Evolutionary conservation across 768 basidiomycete genomes (phyloP).

Genomic region (Rhodotorula diobovata): DNA sequence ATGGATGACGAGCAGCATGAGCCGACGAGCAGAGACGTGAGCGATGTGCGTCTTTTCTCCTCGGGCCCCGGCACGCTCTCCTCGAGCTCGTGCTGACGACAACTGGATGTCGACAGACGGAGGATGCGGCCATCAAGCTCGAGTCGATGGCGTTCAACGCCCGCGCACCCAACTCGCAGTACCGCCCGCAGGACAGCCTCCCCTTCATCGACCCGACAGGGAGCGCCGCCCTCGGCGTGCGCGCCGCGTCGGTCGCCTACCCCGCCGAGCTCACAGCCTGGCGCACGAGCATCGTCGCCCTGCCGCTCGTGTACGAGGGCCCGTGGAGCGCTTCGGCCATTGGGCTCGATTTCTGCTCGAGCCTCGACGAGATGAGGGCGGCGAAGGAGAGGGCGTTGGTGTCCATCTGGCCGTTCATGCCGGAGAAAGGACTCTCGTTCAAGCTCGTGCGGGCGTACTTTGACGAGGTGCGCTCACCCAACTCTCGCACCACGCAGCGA

Average conservation of each 20-base stretch:
- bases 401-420: not conserved
- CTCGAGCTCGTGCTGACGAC: not conserved
- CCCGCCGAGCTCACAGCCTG: slow-evolving; percentile 17
- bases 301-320: slow-evolving; percentile 21
- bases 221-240: not conserved
- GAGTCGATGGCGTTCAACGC: slow-evolving; percentile 32
- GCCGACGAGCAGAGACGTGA: not conserved
- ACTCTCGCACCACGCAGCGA: not conserved
- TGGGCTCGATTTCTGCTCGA: slow-evolving; percentile 16
- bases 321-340: slow-evolving; percentile 6
- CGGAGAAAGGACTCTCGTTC: not conserved
- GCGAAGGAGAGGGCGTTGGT: not conserved
- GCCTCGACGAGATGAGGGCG: slow-evolving; percentile 3
- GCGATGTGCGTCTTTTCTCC: not conserved
- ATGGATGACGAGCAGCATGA: not conserved
- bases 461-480: not conserved
- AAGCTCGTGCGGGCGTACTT: slow-evolving; percentile 25
- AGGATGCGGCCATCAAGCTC: slow-evolving; percentile 33
- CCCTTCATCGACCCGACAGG: slow-evolving; percentile 29
- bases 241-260: not conserved
- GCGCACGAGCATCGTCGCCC: slow-evolving; percentile 21
- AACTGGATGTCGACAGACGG: slow-evolving; percentile 5
- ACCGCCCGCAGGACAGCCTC: slow-evolving; percentile 18
- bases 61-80: no score
- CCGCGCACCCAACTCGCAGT: slow-evolving; percentile 4